Conservation (phyloP, 1,139 yeast genomes). For the Zygoascus meyerae region DNA sequence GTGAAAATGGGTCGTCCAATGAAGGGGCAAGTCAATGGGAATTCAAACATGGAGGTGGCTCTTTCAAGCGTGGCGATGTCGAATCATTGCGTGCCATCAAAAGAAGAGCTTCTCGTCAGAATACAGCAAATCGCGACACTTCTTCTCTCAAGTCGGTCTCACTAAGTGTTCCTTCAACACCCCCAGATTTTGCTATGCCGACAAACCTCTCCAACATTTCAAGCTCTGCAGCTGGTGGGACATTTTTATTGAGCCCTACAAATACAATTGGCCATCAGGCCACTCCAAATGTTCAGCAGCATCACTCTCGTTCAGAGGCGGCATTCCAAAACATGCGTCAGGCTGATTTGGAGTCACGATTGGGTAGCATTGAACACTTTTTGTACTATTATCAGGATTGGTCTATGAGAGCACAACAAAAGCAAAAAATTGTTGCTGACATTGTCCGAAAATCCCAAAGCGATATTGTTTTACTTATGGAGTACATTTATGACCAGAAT, state of each 20-base stretch:
- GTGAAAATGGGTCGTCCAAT: slow-evolving; percentile 25
- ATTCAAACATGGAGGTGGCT: slow-evolving; percentile 77
- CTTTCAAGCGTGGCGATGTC: slow-evolving; percentile 70
- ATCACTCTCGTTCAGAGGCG: not conserved
- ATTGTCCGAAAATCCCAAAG: slow-evolving; percentile 16
- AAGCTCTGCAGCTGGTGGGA: slow-evolving; percentile 6
- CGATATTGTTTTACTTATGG: slow-evolving; percentile 18
- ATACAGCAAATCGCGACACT: slow-evolving; percentile 29
- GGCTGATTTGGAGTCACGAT: slow-evolving; percentile 6
- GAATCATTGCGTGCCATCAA: slow-evolving; percentile 59
- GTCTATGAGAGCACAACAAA: not conserved
- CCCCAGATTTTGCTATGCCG: slow-evolving; percentile 18
- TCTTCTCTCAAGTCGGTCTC: slow-evolving; percentile 29
- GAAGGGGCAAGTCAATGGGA: slow-evolving; percentile 54
- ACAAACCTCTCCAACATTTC: slow-evolving; percentile 2
- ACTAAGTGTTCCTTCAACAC: slow-evolving; percentile 27
- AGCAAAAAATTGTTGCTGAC: slow-evolving; percentile 6
- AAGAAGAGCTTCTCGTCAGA: slow-evolving; percentile 46
- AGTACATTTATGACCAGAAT: slow-evolving; percentile 9
- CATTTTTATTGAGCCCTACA: slow-evolving; percentile 2
- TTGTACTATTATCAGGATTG: slow-evolving; percentile 6
- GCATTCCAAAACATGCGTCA: not conserved
- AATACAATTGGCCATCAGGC: not conserved
- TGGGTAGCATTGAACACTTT: slow-evolving; percentile 8
- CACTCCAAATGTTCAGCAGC: not conserved